Evolutionary conservation across 352 stramenopile genomes (phyloP).

Genomic region (Globisporangium ultimum): DNA sequence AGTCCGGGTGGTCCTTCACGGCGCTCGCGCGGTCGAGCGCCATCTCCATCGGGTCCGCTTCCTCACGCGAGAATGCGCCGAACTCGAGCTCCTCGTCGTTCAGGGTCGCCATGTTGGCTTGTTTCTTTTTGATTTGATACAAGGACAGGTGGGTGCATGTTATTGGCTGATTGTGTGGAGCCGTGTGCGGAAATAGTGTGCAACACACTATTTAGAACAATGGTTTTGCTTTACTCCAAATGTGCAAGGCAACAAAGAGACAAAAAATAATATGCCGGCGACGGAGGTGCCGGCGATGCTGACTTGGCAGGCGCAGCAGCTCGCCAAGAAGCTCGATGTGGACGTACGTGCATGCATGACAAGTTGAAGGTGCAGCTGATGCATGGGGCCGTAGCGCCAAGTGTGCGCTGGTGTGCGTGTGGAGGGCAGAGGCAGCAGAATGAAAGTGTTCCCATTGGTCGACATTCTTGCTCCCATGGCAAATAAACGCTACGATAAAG

Average conservation of each 20-base stretch:
- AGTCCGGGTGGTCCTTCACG: slow-evolving; percentile 71
- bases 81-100: slow-evolving; percentile 67
- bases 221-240: no score
- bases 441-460: not conserved
- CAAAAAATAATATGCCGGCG: not conserved
- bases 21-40: slow-evolving; percentile 44
- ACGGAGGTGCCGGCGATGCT: slow-evolving; percentile 1
- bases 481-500: no score
- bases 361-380: not conserved
- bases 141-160: no score
- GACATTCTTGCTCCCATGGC: no score
- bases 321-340: slow-evolving; percentile 20
- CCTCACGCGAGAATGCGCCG: slow-evolving; percentile 45
- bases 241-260: no score
- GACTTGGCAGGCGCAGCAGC: slow-evolving; percentile 41
- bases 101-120: no score
- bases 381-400: not conserved
- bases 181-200: no score
- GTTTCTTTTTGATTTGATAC: no score
- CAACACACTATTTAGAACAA: no score
- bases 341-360: slow-evolving; percentile 9
- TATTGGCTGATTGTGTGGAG: no score
- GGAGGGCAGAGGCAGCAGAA: no score
- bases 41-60: slow-evolving; percentile 65
- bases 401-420: not conserved